Percentiles rank a stretch among this genome's conserved stretches.
phyloP scores from a whole-genome alignment of 2,329 filamentous ascomycete genomes.

The Alternaria sp. region DNA sequence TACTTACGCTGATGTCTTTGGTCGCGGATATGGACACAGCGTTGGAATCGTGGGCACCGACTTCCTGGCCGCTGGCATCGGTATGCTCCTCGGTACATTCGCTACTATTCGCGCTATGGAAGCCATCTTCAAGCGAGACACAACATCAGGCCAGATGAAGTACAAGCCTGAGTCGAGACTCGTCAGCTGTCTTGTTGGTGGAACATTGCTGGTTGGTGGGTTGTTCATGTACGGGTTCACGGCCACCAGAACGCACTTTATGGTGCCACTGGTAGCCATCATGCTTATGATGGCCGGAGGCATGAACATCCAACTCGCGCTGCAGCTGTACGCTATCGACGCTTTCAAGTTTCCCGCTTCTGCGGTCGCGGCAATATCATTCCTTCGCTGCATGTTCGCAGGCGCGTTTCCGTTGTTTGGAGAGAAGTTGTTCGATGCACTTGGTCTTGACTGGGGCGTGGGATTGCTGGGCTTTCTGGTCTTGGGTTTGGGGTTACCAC shows the following conservation, averaged over 20 bases:
- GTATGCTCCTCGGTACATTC: slow-evolving; percentile 19
- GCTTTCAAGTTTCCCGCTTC: slow-evolving; percentile 19
- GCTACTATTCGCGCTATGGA: slow-evolving; percentile 21
- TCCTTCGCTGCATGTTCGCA: slow-evolving; percentile 17
- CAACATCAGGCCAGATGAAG: slow-evolving; percentile 3
- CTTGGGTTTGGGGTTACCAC: slow-evolving; percentile 17
- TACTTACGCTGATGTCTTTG: slow-evolving; percentile 16
- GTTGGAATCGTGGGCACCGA: slow-evolving; percentile 20
- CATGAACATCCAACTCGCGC: slow-evolving; percentile 15
- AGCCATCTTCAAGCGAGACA: slow-evolving; percentile 13
- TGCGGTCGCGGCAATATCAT: slow-evolving; percentile 17
- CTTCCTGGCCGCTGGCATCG: slow-evolving; percentile 17
- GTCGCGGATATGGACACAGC: slow-evolving; percentile 13
- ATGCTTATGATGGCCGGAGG: slow-evolving; percentile 9
- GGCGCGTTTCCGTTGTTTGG: slow-evolving; percentile 21
- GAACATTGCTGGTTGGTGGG: slow-evolving; percentile 7
- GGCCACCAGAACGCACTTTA: slow-evolving; percentile 14
- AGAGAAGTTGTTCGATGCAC: slow-evolving; percentile 9
- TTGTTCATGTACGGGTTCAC: slow-evolving; percentile 22
- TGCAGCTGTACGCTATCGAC: slow-evolving; percentile 17
- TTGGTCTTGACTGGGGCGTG: slow-evolving; percentile 23
- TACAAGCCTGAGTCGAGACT: slow-evolving; percentile 17
- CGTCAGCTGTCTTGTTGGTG: slow-evolving; percentile 13
- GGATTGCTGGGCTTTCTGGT: slow-evolving; percentile 18
- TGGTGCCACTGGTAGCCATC: slow-evolving; percentile 15